Percentiles rank a stretch among this genome's conserved stretches.
Conservation (phyloP, 2,329 filamentous ascomycete genomes). For the Fusarium palustre region DNA sequence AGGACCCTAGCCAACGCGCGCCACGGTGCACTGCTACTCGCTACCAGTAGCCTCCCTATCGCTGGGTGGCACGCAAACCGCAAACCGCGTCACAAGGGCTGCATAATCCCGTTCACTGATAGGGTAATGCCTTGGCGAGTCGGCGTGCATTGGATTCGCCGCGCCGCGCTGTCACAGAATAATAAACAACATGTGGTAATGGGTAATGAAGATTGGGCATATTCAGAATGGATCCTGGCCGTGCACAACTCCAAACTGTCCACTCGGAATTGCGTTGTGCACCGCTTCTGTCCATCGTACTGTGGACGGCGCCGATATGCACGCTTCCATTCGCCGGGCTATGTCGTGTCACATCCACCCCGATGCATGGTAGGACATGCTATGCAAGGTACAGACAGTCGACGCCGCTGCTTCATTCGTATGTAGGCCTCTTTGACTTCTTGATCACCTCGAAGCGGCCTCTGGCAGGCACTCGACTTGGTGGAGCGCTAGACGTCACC, state of each 20-base stretch:
- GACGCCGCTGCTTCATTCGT: slow-evolving; percentile 35
- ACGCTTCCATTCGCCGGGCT: slow-evolving; percentile 49
- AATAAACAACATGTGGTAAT: slow-evolving; percentile 24
- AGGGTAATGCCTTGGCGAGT: slow-evolving; percentile 42
- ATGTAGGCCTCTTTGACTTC: slow-evolving; percentile 6
- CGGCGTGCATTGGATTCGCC: slow-evolving; percentile 35
- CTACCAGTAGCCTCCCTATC: slow-evolving; percentile 37
- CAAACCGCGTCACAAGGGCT: slow-evolving; percentile 51
- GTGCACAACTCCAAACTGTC: slow-evolving; percentile 45
- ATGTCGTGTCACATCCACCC: slow-evolving; percentile 48
- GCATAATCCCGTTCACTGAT: slow-evolving; percentile 52
- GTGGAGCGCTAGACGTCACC: slow-evolving; percentile 44
- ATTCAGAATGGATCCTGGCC: slow-evolving; percentile 29
- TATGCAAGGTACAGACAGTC: slow-evolving; percentile 49
- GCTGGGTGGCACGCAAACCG: slow-evolving; percentile 49
- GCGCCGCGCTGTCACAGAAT: slow-evolving; percentile 38
- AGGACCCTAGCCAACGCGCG: slow-evolving; percentile 38
- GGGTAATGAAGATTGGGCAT: slow-evolving; percentile 28
- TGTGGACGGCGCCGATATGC: slow-evolving; percentile 43
- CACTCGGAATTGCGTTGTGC: slow-evolving; percentile 46
- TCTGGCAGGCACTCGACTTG: slow-evolving; percentile 33
- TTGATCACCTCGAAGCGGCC: slow-evolving; percentile 39
- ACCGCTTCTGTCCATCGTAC: slow-evolving; percentile 24
- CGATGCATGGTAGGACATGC: slow-evolving; percentile 39
- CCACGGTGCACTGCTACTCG: slow-evolving; percentile 42